Evolutionary conservation across 208 protist genomes (phyloP), one percentile per base, ranked within the genome.

Genomic region (Endotrypanum monterogeii): DNA sequence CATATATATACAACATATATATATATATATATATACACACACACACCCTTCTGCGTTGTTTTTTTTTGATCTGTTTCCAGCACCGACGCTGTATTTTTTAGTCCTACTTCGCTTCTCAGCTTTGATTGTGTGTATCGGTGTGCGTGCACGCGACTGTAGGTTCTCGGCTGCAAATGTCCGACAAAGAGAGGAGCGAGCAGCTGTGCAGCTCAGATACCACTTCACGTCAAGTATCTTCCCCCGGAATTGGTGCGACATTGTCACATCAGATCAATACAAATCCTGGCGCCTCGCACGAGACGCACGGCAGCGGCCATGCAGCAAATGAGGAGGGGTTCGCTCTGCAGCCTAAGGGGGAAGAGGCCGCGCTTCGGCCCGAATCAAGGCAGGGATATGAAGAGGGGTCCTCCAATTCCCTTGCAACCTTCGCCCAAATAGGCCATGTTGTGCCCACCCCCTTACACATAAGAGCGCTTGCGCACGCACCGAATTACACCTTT

Each of bases 401-500:
- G 63, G 14, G 63, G 44, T 46, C 60, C 37, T 46, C 60, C 0
- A 28, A 25, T 6, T 28, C 28, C 35, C 7, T 35, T 12, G 39
- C 8, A n/a, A 50, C 32, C 18, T 14, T 48, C 2, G 51, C 61
- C 20, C 32, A 39, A 1, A 6, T 8, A 32, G 46, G 60, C 54
- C 23, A 32, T 35, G 46, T 44, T 20, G 60, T 44, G 50, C 3
- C 35, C 39, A 63, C 55, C 0, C 2, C 23, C 25, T 46, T 11
- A 7, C 44, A 50, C 18, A 54, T 56, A 9, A 46, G 65, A 41
- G 51, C 39, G 25, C 30, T 62, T 46, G 61, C 46, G 18, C 67
- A 48, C 73, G 60, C 73, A 12, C 65, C 73, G n/a, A 28, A 68
- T 48, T 66, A 57, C 32, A 44, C 28, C 48, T 72, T 56, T 9